Base-by-base conservation (phyloP, 257 asterid species). In the Lavandula angustifolia region DNA sequence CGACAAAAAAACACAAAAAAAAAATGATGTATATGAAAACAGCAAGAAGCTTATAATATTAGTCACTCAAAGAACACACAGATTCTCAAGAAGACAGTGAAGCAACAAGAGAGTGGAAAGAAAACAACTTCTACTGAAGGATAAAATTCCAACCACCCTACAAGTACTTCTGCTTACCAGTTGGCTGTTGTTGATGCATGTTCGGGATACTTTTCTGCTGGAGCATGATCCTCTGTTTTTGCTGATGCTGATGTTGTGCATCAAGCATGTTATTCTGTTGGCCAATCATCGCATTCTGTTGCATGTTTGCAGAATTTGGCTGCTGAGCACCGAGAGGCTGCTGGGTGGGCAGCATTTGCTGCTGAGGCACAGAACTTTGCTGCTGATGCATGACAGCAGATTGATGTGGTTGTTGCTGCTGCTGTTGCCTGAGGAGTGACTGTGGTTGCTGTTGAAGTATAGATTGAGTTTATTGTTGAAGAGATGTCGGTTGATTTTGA, bases 401-500 rank as follows among this genome's bases (percentile, higher is more conserved):
- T 67, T 79, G 67, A 59, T 79, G 96, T 1, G 82, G 74, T 37
- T 77, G 82, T 41, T 65, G 92, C 61, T 80, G 86, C 63, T 78
- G 96, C 60, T 84, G 97, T 47, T 87, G 96, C 78, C 96, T 80
- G 75, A 86, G 82, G 68, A 79, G 92, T 38, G 97, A 67, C 76
- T 90, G 97, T 29, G 95, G 64, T 73, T 83, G 97, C 76, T 85
- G 95, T 81, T 87, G 97, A 76, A 87, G 82, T 79, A 85, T 72
- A 50, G 95, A 76, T 70, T 89, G 99, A 67, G 79, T 64, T 63
- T 88, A 70, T 73, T 84, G 96, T 70, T 81, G 98, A 62, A 78
- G 75, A 70, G 96, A 78, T 46, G 92, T 66, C 76, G 82, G 97
- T 75, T 82, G 95, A 79, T 78, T 92, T 79, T 85, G 98, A 66